A percentile compares a stretch with the other conserved stretches of the same genome.
phyloP scores from a whole-genome alignment of 495 filamentous ascomycete genomes.

The Xylaria sp. region DNA sequence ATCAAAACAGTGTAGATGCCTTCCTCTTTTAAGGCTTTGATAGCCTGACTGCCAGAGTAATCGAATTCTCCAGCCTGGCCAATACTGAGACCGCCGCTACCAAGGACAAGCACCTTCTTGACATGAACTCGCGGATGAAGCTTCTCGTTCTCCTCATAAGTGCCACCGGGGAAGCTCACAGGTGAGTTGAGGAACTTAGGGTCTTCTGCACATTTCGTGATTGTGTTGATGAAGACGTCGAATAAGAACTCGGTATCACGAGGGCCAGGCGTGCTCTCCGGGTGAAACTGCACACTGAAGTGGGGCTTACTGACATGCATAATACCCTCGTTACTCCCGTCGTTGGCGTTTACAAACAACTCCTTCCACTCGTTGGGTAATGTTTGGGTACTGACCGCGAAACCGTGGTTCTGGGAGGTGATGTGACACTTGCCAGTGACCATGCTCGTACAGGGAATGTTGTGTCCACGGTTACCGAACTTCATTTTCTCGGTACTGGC shows the following conservation, averaged over 20 bases:
- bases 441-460: conserved; percentile 96
- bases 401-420: conserved; percentile 98
- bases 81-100: conserved; percentile 92
- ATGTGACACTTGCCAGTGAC: conserved; percentile 96
- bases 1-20: conserved; percentile 93
- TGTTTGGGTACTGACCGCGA: conserved; percentile 80
- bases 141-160: conserved; percentile 74
- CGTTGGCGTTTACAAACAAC: conserved; percentile 96
- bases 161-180: conserved; percentile 86
- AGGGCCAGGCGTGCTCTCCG: conserved; percentile 93
- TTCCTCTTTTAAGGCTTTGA: conserved; percentile 97
- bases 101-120: conserved; percentile 94
- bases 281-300: conserved; percentile 99
- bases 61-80: conserved; percentile 98
- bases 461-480: conserved; percentile 98
- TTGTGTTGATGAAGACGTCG: conserved; percentile 91
- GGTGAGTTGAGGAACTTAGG: conserved; percentile 67
- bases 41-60: conserved; percentile 93
- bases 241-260: conserved; percentile 97
- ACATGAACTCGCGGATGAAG: conserved; percentile 78
- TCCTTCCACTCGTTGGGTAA: conserved; percentile 84
- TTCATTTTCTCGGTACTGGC: conserved; percentile 94
- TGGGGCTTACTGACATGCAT: conserved; percentile 83
- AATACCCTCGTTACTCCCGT: conserved; percentile 97
- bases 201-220: conserved; percentile 68